Base-by-base conservation (phyloP, 176 grass and related monocot species). In the Avena eriantha region DNA sequence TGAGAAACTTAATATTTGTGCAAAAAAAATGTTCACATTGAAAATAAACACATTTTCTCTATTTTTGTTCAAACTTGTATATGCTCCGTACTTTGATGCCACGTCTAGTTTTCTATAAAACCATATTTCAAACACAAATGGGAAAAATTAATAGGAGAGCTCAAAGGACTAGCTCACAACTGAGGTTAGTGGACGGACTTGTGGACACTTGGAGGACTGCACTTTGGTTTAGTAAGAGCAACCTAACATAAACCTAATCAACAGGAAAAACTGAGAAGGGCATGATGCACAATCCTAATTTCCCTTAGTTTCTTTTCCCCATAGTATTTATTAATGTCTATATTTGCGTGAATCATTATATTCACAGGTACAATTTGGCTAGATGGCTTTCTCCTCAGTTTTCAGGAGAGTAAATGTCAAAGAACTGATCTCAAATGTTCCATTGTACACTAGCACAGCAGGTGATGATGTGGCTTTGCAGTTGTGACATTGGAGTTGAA, bases 331-430 rank as follows among this genome's bases (percentile, higher is more conserved):
- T 65, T 76, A 35, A 5, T 83, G 5, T 64, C n/a, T 23, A 35
- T 70, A 43, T 33, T 2, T 78, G 64, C 2, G 10, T 47, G 17
- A 76, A 70, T n/a, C 10, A 18, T 76, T 51, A 60, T 43, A 6
- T 47, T 88, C 23, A 21, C 85, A 88, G 80, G 73, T 84, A 54
- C 74, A 24, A 19, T 85, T 77, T 3, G 4, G 18, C 45, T 60
- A 83, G 51, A 88, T 91, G 90, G 79, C 84, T 22, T 3, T 93
- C 11, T 90, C 85, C 51, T 91, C 89, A 79, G 68, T 93, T 69
- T 98, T 82, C 67, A 87, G 93, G 71, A 88, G 86, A 90, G 83
- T 92, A 55, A 92, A 92, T 85, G 83, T 95, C 47, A 90, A 93
- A 85, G 95, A 95, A 61, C 67, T 95, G 39, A 53, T 93, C 57